Evolutionary conservation across 2,329 filamentous ascomycete genomes (phyloP).

Genomic region (Aureobasidium sp.): DNA sequence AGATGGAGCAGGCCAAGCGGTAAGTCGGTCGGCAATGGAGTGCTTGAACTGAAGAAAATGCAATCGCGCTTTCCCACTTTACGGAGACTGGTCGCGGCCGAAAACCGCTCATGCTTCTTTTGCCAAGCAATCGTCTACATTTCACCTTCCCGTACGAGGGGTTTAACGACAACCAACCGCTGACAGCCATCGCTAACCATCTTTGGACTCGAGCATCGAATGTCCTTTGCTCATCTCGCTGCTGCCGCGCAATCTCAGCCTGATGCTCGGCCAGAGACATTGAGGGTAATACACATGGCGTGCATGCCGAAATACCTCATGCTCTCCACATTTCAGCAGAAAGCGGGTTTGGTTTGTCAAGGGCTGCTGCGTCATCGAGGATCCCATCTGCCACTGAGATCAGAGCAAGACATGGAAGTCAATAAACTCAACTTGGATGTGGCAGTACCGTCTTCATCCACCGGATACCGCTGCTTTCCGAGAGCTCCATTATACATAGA

Average conservation of each 20-base stretch:
- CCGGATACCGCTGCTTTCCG: not conserved
- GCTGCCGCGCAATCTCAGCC: not conserved
- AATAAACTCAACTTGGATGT: slow-evolving; percentile 1
- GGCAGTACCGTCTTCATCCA: not conserved
- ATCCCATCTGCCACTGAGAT: not conserved
- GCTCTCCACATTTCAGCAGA: not conserved
- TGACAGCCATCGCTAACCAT: slow-evolving; percentile 1
- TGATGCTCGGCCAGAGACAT: not conserved
- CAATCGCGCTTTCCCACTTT: slow-evolving; percentile 3
- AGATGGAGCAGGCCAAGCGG: not conserved
- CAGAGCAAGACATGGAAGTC: not conserved
- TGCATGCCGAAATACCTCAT: not conserved
- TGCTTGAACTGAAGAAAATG: slow-evolving; percentile 8
- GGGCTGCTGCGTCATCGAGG: slow-evolving; percentile 1
- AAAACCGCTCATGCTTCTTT: slow-evolving; percentile 1
- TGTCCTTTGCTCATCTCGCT: not conserved
- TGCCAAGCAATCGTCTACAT: not conserved
- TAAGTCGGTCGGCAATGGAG: not conserved
- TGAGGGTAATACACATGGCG: not conserved
- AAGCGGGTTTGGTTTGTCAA: not conserved
- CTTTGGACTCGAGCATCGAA: not conserved
- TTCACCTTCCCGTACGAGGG: slow-evolving; percentile 4
- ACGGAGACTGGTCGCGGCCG: not conserved
- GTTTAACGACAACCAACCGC: not conserved
- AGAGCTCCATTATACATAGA: not conserved